Evolutionary conservation across 1,139 yeast species (phyloP), one percentile per base, ranked within the genome.

Genomic region (Cylindricascospora bacillispora): DNA sequence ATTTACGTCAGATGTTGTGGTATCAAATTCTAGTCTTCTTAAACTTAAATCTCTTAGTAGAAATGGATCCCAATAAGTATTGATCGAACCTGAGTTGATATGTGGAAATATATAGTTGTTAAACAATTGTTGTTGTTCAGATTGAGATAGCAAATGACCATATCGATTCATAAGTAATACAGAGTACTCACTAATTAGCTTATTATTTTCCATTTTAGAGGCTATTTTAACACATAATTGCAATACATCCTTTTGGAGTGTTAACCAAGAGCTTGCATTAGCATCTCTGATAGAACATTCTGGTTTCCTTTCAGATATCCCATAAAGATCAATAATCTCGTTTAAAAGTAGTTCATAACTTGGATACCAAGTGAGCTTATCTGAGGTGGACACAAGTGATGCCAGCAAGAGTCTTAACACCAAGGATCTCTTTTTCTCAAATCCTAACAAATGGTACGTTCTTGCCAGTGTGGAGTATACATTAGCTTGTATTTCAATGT

Each of bases 31-130:
- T 12, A 46, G 40, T 24, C 45, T 40, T 22, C 51, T 59, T 27
- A 57, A 55, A 17, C 57, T 54, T 4, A 74, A 60, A 25, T 62
- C 67, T 34, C 89, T 61, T 0, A 82, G 60, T 7, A 82, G 38
- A 39, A 63, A 71, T 1, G 80, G 77, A 49, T 82, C 94, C 79
- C 86, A 79, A 44, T 80, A 80, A 1, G 43, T 55, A 27, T 35
- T 39, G 29, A 38, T 54, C 48, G 34, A 18, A 2, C 36, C 38
- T 4, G 39, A 37, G 5, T 30, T 29, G 18, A 45, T 41, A 4
- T 44, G 37, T 3, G 52, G 41, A 3, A 43, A 37, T 29, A 53
- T 45, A n/a, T 49, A 35, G 1, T 49, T 49, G 3, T 35, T 33
- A 14, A 50, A 34, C 4, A 57, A 34, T 11, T 46, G 40, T 3